A percentile compares a stretch with the other conserved stretches of the same genome.
Evolutionary conservation across 1,284 basidiomycete species (phyloP).

Genomic region (Retiboletus flavoniger): DNA sequence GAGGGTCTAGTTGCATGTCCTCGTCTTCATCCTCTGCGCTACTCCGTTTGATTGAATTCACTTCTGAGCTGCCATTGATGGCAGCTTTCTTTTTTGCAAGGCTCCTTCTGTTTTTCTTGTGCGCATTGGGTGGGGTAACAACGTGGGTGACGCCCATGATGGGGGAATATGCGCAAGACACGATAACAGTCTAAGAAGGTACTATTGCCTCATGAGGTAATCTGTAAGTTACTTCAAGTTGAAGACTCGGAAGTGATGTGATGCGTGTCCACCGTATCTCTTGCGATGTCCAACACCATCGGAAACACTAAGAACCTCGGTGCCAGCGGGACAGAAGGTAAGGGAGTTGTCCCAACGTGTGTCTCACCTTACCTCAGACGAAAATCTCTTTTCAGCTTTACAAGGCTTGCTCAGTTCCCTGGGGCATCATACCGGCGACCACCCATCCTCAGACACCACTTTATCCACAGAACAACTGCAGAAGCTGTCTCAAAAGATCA

Average conservation of each 20-base stretch:
- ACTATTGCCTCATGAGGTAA: slow-evolving; percentile 19
- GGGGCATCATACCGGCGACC: slow-evolving; percentile 38
- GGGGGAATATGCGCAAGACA: slow-evolving; percentile 11
- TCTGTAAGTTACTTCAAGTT: no score
- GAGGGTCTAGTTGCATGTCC: slow-evolving; percentile 35
- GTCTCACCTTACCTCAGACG: slow-evolving; percentile 8
- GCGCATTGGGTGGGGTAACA: slow-evolving; percentile 31
- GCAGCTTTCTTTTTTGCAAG: slow-evolving; percentile 45
- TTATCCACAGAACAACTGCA: slow-evolving; percentile 50
- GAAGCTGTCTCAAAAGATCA: slow-evolving; percentile 59
- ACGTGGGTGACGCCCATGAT: slow-evolving; percentile 59
- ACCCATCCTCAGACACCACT: slow-evolving; percentile 31
- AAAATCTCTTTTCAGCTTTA: slow-evolving; percentile 40
- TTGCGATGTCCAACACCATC: slow-evolving; percentile 22
- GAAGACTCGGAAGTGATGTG: not conserved
- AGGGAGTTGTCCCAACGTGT: slow-evolving; percentile 1
- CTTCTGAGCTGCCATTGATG: slow-evolving; percentile 19
- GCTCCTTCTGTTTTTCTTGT: slow-evolving; percentile 58
- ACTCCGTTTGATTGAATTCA: slow-evolving; percentile 7
- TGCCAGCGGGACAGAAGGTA: slow-evolving; percentile 26
- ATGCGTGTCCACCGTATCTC: not conserved
- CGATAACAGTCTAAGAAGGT: slow-evolving; percentile 1
- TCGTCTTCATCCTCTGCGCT: slow-evolving; percentile 33
- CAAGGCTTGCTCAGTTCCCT: slow-evolving; percentile 53
- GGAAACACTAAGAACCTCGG: slow-evolving; percentile 21